These are phyloP conservation scores for Fagopyrum tataricum DNA, from an alignment of 148 eudicot species.

Conservation along the genomic window DNA sequence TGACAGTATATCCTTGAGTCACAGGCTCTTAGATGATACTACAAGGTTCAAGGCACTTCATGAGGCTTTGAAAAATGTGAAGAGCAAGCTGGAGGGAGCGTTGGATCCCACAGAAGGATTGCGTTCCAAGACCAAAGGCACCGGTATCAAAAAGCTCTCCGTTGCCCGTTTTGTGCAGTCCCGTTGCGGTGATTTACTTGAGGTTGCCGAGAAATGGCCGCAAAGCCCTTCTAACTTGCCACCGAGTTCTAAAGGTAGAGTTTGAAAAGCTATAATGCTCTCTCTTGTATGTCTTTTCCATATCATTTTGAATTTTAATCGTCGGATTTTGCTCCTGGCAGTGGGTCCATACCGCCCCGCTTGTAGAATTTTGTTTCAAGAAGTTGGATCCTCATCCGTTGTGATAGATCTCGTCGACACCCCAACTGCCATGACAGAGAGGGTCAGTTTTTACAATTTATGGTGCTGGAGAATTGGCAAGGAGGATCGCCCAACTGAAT, in stretches of 20 bases:
- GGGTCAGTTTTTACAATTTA: constrained; percentile 67
- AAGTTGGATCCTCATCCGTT: constrained; percentile 65
- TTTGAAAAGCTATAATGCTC: too few species aligned
- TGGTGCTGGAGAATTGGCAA: constrained; percentile 65
- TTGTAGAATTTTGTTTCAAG: constrained; percentile 77
- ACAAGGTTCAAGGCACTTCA: constrained; percentile 61
- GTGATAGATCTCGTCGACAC: constrained; percentile 55
- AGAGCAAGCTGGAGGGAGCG: constrained; percentile 60
- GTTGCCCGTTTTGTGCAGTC: constrained; percentile 61
- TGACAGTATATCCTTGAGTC: constrained; percentile 62
- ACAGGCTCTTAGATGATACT: constrained; percentile 67
- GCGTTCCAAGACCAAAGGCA: constrained; percentile 55
- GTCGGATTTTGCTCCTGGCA: too few species aligned
- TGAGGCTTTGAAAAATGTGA: constrained; percentile 54
- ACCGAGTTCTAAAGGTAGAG: constrained; percentile 35
- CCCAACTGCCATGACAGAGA: constrained; percentile 30
- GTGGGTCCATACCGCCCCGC: constrained; percentile 52
- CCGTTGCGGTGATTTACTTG: constrained; percentile 63
- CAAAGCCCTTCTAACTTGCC: constrained; percentile 16
- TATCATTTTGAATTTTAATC: background rate
- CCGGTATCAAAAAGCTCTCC: constrained; percentile 70
- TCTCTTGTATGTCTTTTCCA: background rate
- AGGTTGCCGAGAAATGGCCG: constrained; percentile 69
- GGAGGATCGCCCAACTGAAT: constrained; percentile 42
- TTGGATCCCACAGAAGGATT: constrained; percentile 64